phyloP scores from a whole-genome alignment of 163 green algal species.

The Trebouxia gelatinosa region DNA sequence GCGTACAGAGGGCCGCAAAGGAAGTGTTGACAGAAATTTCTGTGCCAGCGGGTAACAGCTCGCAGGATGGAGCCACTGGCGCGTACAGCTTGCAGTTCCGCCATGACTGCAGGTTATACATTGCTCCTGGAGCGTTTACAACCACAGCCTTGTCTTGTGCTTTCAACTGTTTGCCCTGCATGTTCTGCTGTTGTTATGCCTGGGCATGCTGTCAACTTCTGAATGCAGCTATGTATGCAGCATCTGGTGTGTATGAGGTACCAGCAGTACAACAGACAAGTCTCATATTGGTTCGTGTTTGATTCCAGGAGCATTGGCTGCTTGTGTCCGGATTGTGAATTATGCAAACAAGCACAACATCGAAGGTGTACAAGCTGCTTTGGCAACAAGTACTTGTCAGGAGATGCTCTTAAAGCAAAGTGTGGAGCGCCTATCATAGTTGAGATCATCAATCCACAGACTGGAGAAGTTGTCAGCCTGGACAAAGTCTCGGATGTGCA shows the following conservation, averaged over 20 bases:
- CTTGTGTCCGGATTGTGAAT: slow-evolving; percentile 47
- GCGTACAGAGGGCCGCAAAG: slow-evolving; percentile 17
- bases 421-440: slow-evolving; percentile 62
- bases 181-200: neutral
- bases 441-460: slow-evolving; percentile 50
- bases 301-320: slow-evolving; percentile 59
- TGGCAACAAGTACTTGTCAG: slow-evolving; percentile 60
- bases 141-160: too few species aligned
- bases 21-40: slow-evolving; percentile 31
- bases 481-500: slow-evolving; percentile 42
- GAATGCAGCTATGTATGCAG: neutral
- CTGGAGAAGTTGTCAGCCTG: slow-evolving; percentile 45
- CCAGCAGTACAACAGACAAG: neutral
- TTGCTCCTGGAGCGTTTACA: neutral
- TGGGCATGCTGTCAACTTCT: neutral
- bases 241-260: too few species aligned
- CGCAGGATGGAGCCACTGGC: slow-evolving; percentile 1
- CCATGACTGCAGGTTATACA: slow-evolving; percentile 53
- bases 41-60: neutral
- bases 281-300: neutral
- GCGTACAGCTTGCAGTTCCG: slow-evolving; percentile 41
- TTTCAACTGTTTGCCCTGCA: too few species aligned
- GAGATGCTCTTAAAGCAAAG: slow-evolving; percentile 61
- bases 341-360: slow-evolving; percentile 55
- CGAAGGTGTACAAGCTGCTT: slow-evolving; percentile 56